These are phyloP conservation scores for Aspergillus cristatus DNA, from an alignment of 495 filamentous ascomycete species.

Conservation along the genomic window DNA sequence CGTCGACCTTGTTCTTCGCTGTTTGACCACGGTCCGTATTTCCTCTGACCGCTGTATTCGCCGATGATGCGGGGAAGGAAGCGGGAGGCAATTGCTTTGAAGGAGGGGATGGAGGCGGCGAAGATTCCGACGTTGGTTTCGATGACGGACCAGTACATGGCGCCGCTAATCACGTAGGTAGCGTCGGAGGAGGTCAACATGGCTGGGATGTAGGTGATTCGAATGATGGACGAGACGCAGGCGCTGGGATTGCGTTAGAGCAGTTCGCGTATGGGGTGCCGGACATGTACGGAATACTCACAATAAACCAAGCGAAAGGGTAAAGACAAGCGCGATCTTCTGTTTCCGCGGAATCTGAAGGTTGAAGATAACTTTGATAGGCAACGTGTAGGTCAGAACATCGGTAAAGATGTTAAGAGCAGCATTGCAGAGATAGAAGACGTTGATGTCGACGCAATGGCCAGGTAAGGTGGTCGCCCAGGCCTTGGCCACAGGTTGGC, in stretches of 20 bases:
- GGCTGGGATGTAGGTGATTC: constrained; percentile 30
- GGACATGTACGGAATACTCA: constrained; percentile 8
- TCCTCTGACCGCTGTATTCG: constrained; percentile 25
- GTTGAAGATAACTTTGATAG: constrained; percentile 28
- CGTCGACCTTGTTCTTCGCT: constrained; percentile 11
- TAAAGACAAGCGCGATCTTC: constrained; percentile 24
- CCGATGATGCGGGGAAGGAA: constrained; percentile 32
- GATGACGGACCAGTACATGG: constrained; percentile 39
- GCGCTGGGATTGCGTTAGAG: constrained; percentile 15
- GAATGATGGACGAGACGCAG: constrained; percentile 33
- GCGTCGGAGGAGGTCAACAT: constrained; percentile 27
- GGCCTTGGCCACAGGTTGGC: constrained; percentile 22
- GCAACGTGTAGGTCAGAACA: constrained; percentile 40
- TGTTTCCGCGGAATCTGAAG: constrained; percentile 28
- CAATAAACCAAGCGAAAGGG: constrained; percentile 35
- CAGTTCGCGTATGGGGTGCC: background rate
- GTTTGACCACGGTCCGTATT: constrained; percentile 20
- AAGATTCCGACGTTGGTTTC: constrained; percentile 37
- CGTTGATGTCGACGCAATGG: constrained; percentile 37
- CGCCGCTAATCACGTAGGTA: constrained; percentile 30
- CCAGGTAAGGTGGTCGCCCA: constrained; percentile 21
- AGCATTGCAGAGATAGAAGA: constrained; percentile 35
- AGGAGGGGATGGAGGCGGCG: constrained; percentile 32
- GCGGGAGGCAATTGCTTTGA: constrained; percentile 33
- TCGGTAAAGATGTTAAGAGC: constrained; percentile 46